Evolutionary conservation across 2,329 filamentous ascomycete species (phyloP).

Genomic region (Apiospora saccharicola): DNA sequence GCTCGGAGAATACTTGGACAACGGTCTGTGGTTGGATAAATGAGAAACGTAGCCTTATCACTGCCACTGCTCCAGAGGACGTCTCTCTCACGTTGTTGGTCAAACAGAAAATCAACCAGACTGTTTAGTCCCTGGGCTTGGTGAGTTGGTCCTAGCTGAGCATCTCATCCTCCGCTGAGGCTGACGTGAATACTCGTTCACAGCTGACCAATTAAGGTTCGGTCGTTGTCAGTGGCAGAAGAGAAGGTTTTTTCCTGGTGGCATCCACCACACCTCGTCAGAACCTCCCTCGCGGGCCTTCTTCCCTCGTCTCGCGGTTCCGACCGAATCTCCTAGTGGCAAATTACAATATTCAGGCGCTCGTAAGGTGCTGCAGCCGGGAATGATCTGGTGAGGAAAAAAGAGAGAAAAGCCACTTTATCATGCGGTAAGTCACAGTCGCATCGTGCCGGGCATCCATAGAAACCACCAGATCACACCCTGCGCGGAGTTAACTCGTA

Average conservation of each 20-base stretch:
- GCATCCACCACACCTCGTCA: constrained; percentile 16
- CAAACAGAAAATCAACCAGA: not conserved
- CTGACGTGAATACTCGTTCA: constrained; percentile 10
- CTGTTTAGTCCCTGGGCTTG: not conserved
- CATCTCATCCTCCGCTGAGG: not conserved
- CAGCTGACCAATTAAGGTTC: constrained; percentile 19
- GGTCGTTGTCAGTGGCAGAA: not conserved
- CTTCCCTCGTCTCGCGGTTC: not conserved
- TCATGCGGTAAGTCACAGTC: not conserved
- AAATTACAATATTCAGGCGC: constrained; percentile 1
- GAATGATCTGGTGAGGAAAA: not conserved
- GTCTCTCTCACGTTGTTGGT: constrained; percentile 18
- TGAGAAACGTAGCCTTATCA: not conserved
- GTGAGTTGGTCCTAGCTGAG: constrained; percentile 13
- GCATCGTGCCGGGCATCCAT: constrained; percentile 11
- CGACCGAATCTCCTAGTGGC: constrained; percentile 7
- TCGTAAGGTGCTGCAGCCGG: not conserved
- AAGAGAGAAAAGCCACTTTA: constrained; percentile 1
- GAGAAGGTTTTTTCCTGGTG: not conserved
- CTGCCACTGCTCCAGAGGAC: not conserved
- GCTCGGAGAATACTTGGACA: not conserved
- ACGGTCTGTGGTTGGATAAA: not conserved
- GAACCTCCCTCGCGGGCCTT: not conserved
- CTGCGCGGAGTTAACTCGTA: constrained; percentile 14
- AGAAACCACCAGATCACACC: not conserved